Conservation (phyloP, 163 green algal genomes). For the Prototheca cutis region DNA sequence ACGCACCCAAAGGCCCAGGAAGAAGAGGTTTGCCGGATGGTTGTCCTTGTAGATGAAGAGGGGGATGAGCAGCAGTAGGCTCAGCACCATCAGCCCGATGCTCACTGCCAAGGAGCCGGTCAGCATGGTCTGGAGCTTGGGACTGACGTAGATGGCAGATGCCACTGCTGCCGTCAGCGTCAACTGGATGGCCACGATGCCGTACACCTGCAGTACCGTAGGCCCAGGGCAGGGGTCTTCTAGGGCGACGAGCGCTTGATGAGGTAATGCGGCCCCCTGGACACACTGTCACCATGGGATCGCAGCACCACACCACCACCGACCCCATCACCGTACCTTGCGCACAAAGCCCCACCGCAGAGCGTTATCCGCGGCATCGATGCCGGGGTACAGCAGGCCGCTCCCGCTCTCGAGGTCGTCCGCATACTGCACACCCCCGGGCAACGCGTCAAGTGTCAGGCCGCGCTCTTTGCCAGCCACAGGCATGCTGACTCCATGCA, state of each 20-base stretch:
- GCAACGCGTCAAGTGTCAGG: too few species aligned
- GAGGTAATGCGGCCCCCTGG: too few species aligned
- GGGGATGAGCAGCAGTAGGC: constrained; percentile 41
- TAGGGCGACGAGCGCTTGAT: too few species aligned
- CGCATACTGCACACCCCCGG: constrained; percentile 5
- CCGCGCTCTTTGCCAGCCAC: too few species aligned
- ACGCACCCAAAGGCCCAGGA: constrained; percentile 44
- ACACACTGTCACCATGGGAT: background rate
- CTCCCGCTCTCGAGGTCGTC: constrained; percentile 15
- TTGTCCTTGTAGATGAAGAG: constrained; percentile 50
- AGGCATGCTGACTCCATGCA: too few species aligned
- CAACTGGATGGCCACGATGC: constrained; percentile 45
- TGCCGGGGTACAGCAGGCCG: constrained; percentile 26
- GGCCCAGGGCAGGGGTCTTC: too few species aligned
- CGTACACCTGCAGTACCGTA: constrained; percentile 34
- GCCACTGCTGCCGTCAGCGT: constrained; percentile 30
- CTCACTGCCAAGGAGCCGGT: background rate
- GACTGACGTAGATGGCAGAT: constrained; percentile 15
- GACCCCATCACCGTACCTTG: constrained; percentile 19
- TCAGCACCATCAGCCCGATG: constrained; percentile 9
- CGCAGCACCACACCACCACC: background rate
- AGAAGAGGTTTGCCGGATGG: constrained; percentile 52
- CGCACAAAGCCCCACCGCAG: constrained; percentile 46
- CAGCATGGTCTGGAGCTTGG: constrained; percentile 6
- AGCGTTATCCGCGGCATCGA: constrained; percentile 29